Conservation (phyloP, 768 basidiomycete genomes). For the Dioszegia hungarica region DNA sequence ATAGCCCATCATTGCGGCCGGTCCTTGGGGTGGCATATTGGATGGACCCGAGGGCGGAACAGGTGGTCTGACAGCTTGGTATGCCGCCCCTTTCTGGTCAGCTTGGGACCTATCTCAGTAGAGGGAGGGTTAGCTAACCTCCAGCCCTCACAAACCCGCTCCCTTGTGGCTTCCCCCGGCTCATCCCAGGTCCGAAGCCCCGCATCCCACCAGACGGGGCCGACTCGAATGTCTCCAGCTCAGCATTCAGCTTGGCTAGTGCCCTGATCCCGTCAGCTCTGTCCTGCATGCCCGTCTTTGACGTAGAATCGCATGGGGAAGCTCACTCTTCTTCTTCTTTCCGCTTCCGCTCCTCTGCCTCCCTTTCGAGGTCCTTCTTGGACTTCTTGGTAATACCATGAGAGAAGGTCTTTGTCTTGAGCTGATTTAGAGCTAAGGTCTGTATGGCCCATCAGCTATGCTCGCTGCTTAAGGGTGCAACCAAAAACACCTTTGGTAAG, state of each 20-base stretch:
- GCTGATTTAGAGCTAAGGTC: constrained; percentile 63
- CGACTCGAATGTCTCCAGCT: constrained; percentile 45
- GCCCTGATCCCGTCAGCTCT: constrained; percentile 16
- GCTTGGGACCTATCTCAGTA: not conserved
- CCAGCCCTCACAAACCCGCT: constrained; percentile 49
- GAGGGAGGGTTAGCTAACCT: constrained; percentile 14
- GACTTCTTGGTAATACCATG: constrained; percentile 83
- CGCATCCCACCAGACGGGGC: constrained; percentile 8
- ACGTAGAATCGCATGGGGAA: not conserved
- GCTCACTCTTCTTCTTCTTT: constrained; percentile 53
- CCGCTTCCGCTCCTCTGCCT: constrained; percentile 78
- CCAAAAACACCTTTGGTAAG: constrained; percentile 32
- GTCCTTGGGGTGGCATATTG: constrained; percentile 7
- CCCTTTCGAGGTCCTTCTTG: constrained; percentile 83
- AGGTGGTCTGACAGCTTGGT: not conserved
- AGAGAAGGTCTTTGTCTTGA: constrained; percentile 77
- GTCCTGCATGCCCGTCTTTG: too few species aligned
- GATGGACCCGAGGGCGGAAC: constrained; percentile 11
- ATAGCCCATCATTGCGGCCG: constrained; percentile 26
- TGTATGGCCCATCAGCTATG: not conserved
- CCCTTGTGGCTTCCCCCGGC: constrained; percentile 12
- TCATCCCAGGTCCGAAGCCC: not conserved
- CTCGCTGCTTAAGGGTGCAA: not conserved
- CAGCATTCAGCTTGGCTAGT: constrained; percentile 43
- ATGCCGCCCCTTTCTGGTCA: not conserved